These are phyloP conservation scores for Pseudopithomyces maydicus DNA, from an alignment of 2,329 filamentous ascomycete species.

Conservation along the genomic window DNA sequence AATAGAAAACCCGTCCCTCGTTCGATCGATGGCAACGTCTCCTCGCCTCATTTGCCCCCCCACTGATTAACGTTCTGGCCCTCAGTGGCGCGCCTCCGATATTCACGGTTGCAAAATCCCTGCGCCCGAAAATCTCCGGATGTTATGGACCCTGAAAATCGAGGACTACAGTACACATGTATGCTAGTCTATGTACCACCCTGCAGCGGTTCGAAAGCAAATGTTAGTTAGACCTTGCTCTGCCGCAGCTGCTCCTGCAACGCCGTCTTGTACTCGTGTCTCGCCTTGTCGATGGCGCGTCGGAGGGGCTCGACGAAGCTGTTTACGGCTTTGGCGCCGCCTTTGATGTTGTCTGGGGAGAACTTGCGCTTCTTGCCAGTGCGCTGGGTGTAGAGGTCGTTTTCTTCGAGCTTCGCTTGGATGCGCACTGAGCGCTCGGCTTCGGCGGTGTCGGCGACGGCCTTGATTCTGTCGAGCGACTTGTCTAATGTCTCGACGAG, in stretches of 20 bases:
- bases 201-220: too few relatives aligned
- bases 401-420: conserved; percentile 69
- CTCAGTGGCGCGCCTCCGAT: too few relatives aligned
- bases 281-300: conserved; percentile 71
- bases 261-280: conserved; percentile 72
- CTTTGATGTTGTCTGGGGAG: conserved; percentile 70
- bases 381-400: conserved; percentile 70
- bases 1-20: neutral
- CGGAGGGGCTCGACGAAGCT: conserved; percentile 77
- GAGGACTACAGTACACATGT: too few relatives aligned
- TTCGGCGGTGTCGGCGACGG: conserved; percentile 81
- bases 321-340: conserved; percentile 76
- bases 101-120: too few relatives aligned
- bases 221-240: conserved; percentile 1
- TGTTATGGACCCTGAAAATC: too few relatives aligned
- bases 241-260: conserved; percentile 62
- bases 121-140: too few relatives aligned
- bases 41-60: neutral
- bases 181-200: too few relatives aligned
- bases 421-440: conserved; percentile 71
- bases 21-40: neutral
- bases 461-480: conserved; percentile 77
- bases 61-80: neutral
- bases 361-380: conserved; percentile 76
- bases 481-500: conserved; percentile 81